phyloP scores from a whole-genome alignment of 306 rosid species.

The Quercus engelmannii region DNA sequence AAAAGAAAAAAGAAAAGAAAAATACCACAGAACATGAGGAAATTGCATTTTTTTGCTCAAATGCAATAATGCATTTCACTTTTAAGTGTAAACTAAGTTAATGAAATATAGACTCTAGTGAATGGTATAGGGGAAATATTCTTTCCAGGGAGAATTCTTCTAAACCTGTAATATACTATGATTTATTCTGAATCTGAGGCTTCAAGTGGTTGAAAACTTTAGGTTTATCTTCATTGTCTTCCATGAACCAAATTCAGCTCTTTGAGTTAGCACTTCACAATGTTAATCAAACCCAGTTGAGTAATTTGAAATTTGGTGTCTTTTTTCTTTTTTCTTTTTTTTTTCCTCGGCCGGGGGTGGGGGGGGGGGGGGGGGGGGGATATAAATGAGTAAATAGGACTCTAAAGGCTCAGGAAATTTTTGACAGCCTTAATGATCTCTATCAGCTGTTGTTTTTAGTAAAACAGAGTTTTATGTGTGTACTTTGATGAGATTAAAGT shows the following conservation, averaged over 20 bases:
- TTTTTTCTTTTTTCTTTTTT: no score
- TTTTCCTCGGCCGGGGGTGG: no score
- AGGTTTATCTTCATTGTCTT: neutral
- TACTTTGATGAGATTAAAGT: neutral
- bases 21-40: constrained; percentile 5
- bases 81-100: neutral
- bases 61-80: constrained; percentile 3
- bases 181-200: neutral
- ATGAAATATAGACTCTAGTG: neutral
- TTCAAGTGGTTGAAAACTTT: neutral
- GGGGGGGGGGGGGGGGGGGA: no score
- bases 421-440: constrained; percentile 8
- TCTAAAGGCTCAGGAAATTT: constrained; percentile 1
- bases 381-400: neutral
- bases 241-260: neutral
- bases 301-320: neutral
- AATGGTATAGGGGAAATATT: neutral
- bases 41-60: constrained; percentile 13
- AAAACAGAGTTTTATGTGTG: neutral
- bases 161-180: neutral
- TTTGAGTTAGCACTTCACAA: neutral
- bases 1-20: neutral
- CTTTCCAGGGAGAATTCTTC: neutral
- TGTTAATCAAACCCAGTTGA: neutral
- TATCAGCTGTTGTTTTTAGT: neutral